These are phyloP conservation scores for Fusarium mundagurra DNA, from an alignment of 2,329 filamentous ascomycete genomes.

Conservation along the genomic window DNA sequence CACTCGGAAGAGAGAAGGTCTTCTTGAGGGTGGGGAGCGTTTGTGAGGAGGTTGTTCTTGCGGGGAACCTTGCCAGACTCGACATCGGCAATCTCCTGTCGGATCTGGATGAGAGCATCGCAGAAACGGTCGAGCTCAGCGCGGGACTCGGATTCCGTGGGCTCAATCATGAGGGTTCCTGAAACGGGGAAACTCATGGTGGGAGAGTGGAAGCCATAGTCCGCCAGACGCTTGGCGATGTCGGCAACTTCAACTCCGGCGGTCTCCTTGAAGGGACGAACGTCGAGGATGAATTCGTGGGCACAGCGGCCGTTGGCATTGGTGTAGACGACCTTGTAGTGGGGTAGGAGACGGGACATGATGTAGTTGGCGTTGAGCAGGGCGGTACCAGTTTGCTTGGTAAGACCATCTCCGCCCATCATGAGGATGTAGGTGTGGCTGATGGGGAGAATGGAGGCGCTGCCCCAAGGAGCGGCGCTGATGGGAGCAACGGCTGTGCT, in stretches of 20 bases:
- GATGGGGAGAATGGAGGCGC: conserved; percentile 91
- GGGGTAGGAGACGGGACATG: conserved; percentile 82
- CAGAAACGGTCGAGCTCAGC: conserved; percentile 94
- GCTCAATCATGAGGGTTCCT: conserved; percentile 98
- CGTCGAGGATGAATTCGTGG: conserved; percentile 96
- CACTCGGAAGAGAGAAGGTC: conserved; percentile 78
- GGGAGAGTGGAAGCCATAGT: conserved; percentile 96
- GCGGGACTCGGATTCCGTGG: conserved; percentile 91
- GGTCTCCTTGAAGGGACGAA: conserved; percentile 83
- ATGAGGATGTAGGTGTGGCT: conserved; percentile 95
- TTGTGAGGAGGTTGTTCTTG: conserved; percentile 86
- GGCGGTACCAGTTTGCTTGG: conserved; percentile 88
- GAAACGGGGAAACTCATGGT: conserved; percentile 97
- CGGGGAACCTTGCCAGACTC: conserved; percentile 81
- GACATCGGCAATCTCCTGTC: conserved; percentile 84
- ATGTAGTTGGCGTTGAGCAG: conserved; percentile 98
- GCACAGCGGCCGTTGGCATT: conserved; percentile 90
- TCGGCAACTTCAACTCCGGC: conserved; percentile 91
- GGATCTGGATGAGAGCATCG: conserved; percentile 86
- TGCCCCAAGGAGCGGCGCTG: conserved; percentile 77
- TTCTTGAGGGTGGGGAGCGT: conserved; percentile 84
- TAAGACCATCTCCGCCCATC: conserved; percentile 81
- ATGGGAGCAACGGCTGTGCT: conserved; percentile 53
- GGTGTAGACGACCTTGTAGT: conserved; percentile 94
- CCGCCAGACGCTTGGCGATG: conserved; percentile 93